Percentiles rank a stretch among this genome's conserved stretches.
Evolutionary conservation across 306 rosid genomes (phyloP).

Genomic region (Prunus kanzakura): DNA sequence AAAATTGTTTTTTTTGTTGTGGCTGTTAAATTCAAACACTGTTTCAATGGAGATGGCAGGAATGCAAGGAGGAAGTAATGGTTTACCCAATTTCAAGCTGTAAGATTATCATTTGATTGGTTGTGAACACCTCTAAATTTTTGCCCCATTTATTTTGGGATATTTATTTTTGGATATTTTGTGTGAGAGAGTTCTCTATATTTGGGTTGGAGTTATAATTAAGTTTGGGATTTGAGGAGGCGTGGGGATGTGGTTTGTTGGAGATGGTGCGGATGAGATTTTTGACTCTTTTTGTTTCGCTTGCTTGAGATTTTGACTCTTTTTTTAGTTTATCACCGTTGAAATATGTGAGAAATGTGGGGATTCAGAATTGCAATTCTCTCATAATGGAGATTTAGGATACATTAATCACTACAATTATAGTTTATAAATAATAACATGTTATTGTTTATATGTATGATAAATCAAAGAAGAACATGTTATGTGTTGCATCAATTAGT

Average conservation of each 20-base stretch:
- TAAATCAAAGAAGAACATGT: too few species aligned
- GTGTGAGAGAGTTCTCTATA: slow-evolving; percentile 26
- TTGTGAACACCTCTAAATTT: slow-evolving; percentile 32
- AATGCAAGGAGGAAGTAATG: slow-evolving; percentile 22
- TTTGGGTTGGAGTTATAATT: slow-evolving; percentile 26
- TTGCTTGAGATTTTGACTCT: background rate
- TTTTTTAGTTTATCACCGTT: slow-evolving; percentile 13
- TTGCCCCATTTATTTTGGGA: slow-evolving; percentile 23
- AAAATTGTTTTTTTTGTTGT: background rate
- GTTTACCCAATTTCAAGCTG: slow-evolving; percentile 16
- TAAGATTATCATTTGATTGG: slow-evolving; percentile 33
- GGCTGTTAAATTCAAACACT: background rate
- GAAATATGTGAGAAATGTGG: slow-evolving; percentile 25
- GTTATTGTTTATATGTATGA: too few species aligned
- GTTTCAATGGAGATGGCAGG: background rate
- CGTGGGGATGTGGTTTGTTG: slow-evolving; percentile 30
- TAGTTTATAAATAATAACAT: too few species aligned
- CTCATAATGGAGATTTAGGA: too few species aligned
- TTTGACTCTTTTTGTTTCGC: background rate
- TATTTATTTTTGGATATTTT: slow-evolving; percentile 29
- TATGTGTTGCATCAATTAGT: too few species aligned
- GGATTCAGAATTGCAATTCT: slow-evolving; percentile 7
- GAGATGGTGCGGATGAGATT: slow-evolving; percentile 38
- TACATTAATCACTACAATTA: too few species aligned
- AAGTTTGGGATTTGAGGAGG: slow-evolving; percentile 33